Evolutionary conservation across 495 filamentous ascomycete species (phyloP).

Genomic region (Penicillium roqueforti): DNA sequence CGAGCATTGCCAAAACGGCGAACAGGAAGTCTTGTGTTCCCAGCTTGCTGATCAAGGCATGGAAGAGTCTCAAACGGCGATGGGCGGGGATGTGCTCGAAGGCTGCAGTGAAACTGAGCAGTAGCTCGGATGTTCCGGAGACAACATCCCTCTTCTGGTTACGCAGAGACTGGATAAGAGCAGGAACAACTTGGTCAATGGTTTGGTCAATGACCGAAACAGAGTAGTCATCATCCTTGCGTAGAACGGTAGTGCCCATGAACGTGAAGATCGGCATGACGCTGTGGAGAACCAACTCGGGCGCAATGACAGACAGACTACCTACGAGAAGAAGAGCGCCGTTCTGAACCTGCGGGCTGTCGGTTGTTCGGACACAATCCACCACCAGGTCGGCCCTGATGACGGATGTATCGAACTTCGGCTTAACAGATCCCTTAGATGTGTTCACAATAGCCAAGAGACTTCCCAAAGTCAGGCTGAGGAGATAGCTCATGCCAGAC

Average conservation of each 20-base stretch:
- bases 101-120: slow-evolving; percentile 88
- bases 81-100: slow-evolving; percentile 92
- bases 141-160: slow-evolving; percentile 72
- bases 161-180: slow-evolving; percentile 79
- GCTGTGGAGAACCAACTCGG: slow-evolving; percentile 86
- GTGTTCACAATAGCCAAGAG: slow-evolving; percentile 74
- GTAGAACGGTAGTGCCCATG: slow-evolving; percentile 83
- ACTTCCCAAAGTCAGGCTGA: slow-evolving; percentile 71
- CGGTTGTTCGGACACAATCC: slow-evolving; percentile 82
- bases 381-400: slow-evolving; percentile 85
- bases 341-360: slow-evolving; percentile 88
- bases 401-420: slow-evolving; percentile 65
- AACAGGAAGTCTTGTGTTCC: slow-evolving; percentile 71
- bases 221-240: slow-evolving; percentile 92
- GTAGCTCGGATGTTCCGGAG: slow-evolving; percentile 73
- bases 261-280: slow-evolving; percentile 99
- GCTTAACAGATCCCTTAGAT: slow-evolving; percentile 54
- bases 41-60: slow-evolving; percentile 70
- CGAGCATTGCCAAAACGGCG: slow-evolving; percentile 45
- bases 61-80: slow-evolving; percentile 74
- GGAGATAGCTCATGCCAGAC: slow-evolving; percentile 80
- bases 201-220: slow-evolving; percentile 84
- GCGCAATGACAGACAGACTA: slow-evolving; percentile 73
- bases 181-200: slow-evolving; percentile 83
- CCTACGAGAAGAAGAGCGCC: slow-evolving; percentile 84